These are phyloP conservation scores for Spathaspora sp. DNA, from an alignment of 805 yeast genomes.

Conservation along the genomic window DNA sequence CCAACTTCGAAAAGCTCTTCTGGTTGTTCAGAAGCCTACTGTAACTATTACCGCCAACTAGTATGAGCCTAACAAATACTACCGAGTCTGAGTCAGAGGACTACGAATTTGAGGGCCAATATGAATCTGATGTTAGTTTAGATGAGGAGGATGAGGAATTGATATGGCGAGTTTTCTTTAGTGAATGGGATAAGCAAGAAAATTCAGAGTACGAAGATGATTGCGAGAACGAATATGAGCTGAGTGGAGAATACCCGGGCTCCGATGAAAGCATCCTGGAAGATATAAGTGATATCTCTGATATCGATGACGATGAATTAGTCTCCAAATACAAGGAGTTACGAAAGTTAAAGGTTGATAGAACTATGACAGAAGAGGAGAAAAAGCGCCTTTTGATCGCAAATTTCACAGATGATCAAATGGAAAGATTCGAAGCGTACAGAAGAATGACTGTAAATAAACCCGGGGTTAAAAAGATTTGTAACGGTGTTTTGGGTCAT, in stretches of 20 bases:
- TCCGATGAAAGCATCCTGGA: slow-evolving; percentile 19
- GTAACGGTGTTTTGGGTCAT: slow-evolving; percentile 75
- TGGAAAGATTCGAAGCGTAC: slow-evolving; percentile 82
- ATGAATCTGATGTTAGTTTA: slow-evolving; percentile 30
- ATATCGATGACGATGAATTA: slow-evolving; percentile 31
- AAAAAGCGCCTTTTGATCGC: slow-evolving; percentile 61
- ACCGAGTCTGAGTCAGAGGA: not conserved
- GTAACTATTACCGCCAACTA: not conserved
- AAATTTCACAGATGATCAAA: slow-evolving; percentile 75
- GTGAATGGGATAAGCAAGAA: slow-evolving; percentile 15
- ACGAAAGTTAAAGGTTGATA: slow-evolving; percentile 26
- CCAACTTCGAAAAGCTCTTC: not conserved
- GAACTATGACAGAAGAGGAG: slow-evolving; percentile 45
- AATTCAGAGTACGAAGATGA: slow-evolving; percentile 5
- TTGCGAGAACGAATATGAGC: slow-evolving; percentile 3
- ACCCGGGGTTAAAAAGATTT: slow-evolving; percentile 74
- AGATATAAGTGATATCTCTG: slow-evolving; percentile 26
- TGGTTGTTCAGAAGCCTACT: not conserved
- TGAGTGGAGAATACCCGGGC: slow-evolving; percentile 5
- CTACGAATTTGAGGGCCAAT: not conserved
- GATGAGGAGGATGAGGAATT: slow-evolving; percentile 45
- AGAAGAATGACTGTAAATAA: slow-evolving; percentile 64
- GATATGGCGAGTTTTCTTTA: slow-evolving; percentile 40
- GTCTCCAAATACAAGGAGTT: slow-evolving; percentile 27
- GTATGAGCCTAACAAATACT: not conserved